These are phyloP conservation scores for Cryptococcus sp. DNA, from an alignment of 1,284 basidiomycete species.

Conservation along the genomic window DNA sequence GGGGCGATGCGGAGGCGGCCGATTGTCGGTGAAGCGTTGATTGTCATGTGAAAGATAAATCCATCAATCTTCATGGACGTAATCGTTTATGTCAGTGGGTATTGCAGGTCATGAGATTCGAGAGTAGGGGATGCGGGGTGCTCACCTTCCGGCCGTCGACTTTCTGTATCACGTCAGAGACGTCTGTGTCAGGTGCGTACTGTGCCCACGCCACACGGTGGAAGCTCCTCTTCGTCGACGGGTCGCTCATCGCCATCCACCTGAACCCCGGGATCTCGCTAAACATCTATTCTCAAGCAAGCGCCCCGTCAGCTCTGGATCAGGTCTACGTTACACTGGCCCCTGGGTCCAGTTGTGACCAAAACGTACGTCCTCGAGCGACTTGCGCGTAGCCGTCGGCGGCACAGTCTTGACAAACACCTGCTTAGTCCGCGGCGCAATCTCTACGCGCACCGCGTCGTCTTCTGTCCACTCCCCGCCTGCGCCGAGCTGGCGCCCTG, in stretches of 20 bases:
- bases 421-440: conserved; percentile 74
- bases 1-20: conserved; percentile 74
- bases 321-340: not conserved
- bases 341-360: too few relatives aligned
- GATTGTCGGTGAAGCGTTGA: conserved; percentile 72
- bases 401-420: conserved; percentile 92
- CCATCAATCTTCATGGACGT: conserved; percentile 88
- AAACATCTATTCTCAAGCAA: conserved; percentile 36
- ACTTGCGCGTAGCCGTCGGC: conserved; percentile 78
- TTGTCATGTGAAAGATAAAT: conserved; percentile 84
- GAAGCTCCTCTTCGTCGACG: conserved; percentile 81
- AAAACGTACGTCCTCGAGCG: conserved; percentile 74
- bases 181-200: conserved; percentile 77
- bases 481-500: conserved; percentile 46
- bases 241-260: conserved; percentile 84
- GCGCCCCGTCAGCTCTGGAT: not conserved
- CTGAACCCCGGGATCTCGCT: conserved; percentile 49
- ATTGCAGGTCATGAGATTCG: not conserved
- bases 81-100: too few relatives aligned
- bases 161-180: conserved; percentile 65
- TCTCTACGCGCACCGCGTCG: conserved; percentile 54
- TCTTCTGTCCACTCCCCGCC: conserved; percentile 60
- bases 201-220: conserved; percentile 89
- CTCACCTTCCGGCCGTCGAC: conserved; percentile 77
- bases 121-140: not conserved